Base-by-base conservation (phyloP, 2,329 filamentous ascomycete species). In the Fusarium armeniacum region DNA sequence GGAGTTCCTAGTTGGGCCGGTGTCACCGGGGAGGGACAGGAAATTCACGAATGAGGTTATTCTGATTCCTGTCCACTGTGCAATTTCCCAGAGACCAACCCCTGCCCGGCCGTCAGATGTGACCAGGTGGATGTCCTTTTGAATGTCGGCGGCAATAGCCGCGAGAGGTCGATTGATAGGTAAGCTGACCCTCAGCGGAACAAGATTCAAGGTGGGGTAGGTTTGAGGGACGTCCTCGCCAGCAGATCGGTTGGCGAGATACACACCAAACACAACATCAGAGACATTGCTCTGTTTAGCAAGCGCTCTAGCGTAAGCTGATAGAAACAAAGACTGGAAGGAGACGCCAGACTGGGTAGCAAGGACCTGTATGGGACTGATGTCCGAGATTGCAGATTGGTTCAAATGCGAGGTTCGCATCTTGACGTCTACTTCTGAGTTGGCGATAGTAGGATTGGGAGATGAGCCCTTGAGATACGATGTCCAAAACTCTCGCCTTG, bases 11-110 rank as follows among this genome's bases (percentile, higher is more conserved):
- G 38, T 18, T 4, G 43, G 26, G 11, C 44, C 43, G 12, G 30
- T 32, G 16, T 57, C 41, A 10, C 67, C 60, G 0, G 86, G 86
- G 7, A 89, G 77, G 53, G 84, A 88, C 20, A 97, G 78, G 69
- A 97, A 96, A 77, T 98, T 98, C 73, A 97, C 89, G 80, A 93
- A 95, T 0, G 86, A 89, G 71, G 92, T 86, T 2, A 97, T 78
- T 56, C 79, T 82, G 3, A 93, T 80, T 0, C 91, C 91, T 0
- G 92, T 95, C 93, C 93, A 97, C 18, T 84, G 78, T 22, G 83
- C 79, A 38, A 97, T 90, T 76, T 97, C 90, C 81, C 87, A 88
- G 2, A 97, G 80, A 2, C 88, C 88, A 0, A 88, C 89, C 2
- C 84, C 74, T 89, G 88, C 47, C 83, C 85, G 3, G 80, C 78